These are phyloP conservation scores for Lactarius sp. DNA, from an alignment of 768 basidiomycete genomes.

Conservation along the genomic window DNA sequence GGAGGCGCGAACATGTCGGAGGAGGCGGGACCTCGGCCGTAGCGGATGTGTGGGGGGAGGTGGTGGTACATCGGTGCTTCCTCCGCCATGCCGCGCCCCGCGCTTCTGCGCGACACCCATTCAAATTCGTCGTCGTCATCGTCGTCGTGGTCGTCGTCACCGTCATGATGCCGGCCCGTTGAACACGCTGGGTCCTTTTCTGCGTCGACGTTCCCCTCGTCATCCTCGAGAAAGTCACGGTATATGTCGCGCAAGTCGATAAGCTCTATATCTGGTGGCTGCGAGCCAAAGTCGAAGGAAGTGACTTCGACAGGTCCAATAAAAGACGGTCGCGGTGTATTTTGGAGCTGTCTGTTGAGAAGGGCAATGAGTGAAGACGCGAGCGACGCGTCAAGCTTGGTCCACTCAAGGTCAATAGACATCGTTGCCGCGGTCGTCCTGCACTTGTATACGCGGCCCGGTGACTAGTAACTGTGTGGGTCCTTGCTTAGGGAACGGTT, in stretches of 20 bases:
- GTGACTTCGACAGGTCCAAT: constrained; percentile 89
- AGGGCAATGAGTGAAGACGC: constrained; percentile 62
- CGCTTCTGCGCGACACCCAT: constrained; percentile 69
- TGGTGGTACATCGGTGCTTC: constrained; percentile 59
- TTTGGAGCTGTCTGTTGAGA: constrained; percentile 74
- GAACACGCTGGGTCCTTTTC: constrained; percentile 21
- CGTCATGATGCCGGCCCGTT: constrained; percentile 30
- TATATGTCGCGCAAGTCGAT: constrained; percentile 92
- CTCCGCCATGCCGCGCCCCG: constrained; percentile 47
- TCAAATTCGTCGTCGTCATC: constrained; percentile 73
- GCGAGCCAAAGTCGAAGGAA: constrained; percentile 82
- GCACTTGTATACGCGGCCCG: too few species aligned
- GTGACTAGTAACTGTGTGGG: too few species aligned
- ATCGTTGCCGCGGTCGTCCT: constrained; percentile 36
- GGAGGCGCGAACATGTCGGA: constrained; percentile 45
- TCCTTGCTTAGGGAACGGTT: too few species aligned
- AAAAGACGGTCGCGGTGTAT: constrained; percentile 79
- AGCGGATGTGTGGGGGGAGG: constrained; percentile 69
- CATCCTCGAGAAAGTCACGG: constrained; percentile 86
- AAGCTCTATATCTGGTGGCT: constrained; percentile 80
- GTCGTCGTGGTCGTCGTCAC: constrained; percentile 56
- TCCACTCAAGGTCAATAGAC: constrained; percentile 97
- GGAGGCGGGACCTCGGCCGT: constrained; percentile 50
- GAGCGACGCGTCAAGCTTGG: constrained; percentile 68
- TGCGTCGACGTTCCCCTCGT: constrained; percentile 45